Percentiles rank a stretch among this genome's conserved stretches.
phyloP scores from a whole-genome alignment of 78 protist species.

The Dictyostelium brefeldianum region DNA sequence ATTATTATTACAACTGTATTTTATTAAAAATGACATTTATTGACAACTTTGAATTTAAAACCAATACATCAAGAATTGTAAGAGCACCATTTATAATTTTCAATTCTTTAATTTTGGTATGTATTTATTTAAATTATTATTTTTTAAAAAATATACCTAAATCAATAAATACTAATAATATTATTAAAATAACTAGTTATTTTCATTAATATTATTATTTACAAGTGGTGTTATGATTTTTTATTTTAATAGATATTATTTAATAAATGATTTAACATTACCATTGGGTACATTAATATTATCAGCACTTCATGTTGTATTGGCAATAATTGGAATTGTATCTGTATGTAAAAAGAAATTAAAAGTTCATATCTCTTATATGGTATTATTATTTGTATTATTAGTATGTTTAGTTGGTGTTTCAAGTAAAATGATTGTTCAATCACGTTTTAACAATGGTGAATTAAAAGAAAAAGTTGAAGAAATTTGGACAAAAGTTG shows the following conservation, averaged over 20 bases:
- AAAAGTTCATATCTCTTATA: background rate
- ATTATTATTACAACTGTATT: background rate
- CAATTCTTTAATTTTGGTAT: background rate
- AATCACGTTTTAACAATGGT: too few species aligned
- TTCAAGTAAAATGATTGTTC: background rate
- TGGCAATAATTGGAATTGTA: background rate
- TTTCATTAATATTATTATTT: background rate
- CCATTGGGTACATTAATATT: constrained; percentile 1
- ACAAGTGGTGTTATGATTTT: background rate
- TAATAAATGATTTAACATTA: constrained; percentile 1
- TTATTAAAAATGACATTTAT: background rate
- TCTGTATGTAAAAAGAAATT: constrained; percentile 1
- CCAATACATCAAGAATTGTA: background rate
- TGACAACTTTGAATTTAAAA: background rate
- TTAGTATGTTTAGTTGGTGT: background rate
- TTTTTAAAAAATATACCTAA: background rate
- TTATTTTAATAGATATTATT: background rate
- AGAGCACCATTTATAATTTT: constrained; percentile 13
- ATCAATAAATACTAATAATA: background rate
- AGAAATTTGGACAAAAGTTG: background rate
- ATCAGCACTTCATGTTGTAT: background rate
- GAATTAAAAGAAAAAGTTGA: background rate
- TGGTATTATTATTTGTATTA: background rate
- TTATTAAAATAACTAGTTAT: background rate
- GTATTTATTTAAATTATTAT: background rate